Percentiles rank a stretch among this genome's conserved stretches.
Evolutionary conservation across 495 filamentous ascomycete species (phyloP).

Genomic region (Talaromyces stipitatus): DNA sequence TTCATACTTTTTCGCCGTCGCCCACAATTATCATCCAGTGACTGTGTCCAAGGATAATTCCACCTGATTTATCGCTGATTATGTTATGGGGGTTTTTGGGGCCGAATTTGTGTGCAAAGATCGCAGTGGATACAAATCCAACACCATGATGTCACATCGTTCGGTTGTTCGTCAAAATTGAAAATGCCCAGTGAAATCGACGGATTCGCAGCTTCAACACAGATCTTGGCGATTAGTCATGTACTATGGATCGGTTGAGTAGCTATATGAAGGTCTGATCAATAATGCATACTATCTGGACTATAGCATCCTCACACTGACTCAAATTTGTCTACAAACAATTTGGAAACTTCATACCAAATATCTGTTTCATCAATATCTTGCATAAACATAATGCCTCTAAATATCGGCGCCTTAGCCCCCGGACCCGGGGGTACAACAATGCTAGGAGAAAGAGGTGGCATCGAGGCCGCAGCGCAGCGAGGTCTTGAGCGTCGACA

Average conservation of each 20-base stretch:
- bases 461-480: constrained; percentile 5
- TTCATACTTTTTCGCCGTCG: too few species aligned
- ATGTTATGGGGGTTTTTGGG: background rate
- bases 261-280: too few species aligned
- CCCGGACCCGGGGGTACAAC: constrained; percentile 8
- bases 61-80: too few species aligned
- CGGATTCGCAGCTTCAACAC: background rate
- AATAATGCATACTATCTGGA: too few species aligned
- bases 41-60: too few species aligned
- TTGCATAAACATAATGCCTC: background rate
- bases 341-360: too few species aligned
- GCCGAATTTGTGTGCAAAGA: too few species aligned
- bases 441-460: constrained; percentile 11
- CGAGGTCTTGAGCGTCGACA: constrained; percentile 2
- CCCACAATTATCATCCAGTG: too few species aligned
- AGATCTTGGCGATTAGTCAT: background rate
- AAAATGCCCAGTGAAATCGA: background rate
- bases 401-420: constrained; percentile 6
- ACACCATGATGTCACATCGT: background rate
- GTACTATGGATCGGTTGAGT: background rate
- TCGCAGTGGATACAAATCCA: background rate
- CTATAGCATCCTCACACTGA: too few species aligned
- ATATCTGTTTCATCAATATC: too few species aligned
- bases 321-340: too few species aligned
- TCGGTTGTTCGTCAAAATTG: background rate